Conservation (phyloP, 345 rosid genomes). For the Bruguiera sexangula region DNA sequence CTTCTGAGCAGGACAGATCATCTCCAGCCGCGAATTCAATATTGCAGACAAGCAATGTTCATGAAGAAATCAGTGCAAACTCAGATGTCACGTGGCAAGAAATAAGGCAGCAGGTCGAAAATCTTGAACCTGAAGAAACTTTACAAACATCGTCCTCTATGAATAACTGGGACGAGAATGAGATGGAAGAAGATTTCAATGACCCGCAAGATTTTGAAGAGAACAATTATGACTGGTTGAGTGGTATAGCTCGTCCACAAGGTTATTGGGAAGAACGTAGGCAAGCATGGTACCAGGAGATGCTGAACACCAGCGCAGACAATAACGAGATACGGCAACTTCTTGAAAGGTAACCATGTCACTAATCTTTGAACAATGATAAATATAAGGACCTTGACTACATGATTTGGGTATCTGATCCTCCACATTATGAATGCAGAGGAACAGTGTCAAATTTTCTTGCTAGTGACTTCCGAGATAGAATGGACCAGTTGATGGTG, state of each 20-base stretch:
- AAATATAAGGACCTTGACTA: neutral
- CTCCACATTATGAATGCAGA: slow-evolving; percentile 36
- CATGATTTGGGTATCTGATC: slow-evolving; percentile 5
- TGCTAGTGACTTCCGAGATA: slow-evolving; percentile 59
- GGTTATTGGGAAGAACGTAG: slow-evolving; percentile 85
- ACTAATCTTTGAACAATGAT: neutral
- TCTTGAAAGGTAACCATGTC: slow-evolving; percentile 52
- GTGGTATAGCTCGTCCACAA: slow-evolving; percentile 69
- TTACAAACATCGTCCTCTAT: slow-evolving; percentile 19
- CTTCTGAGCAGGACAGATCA: neutral
- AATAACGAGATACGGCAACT: slow-evolving; percentile 66
- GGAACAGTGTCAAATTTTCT: slow-evolving; percentile 74
- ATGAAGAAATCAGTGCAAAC: slow-evolving; percentile 17
- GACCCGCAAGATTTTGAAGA: slow-evolving; percentile 18
- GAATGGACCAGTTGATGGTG: slow-evolving; percentile 62
- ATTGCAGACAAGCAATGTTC: slow-evolving; percentile 12
- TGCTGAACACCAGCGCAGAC: slow-evolving; percentile 45
- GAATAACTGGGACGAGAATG: slow-evolving; percentile 42
- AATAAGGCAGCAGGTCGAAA: neutral
- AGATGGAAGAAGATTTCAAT: slow-evolving; percentile 19
- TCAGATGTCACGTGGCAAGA: slow-evolving; percentile 22
- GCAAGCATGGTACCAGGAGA: slow-evolving; percentile 67
- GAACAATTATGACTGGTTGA: slow-evolving; percentile 53
- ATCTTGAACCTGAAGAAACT: slow-evolving; percentile 17
- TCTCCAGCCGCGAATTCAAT: neutral